Evolutionary conservation across 805 yeast species (phyloP), one percentile per base, ranked within the genome.

Genomic region (Spathaspora arborariae): DNA sequence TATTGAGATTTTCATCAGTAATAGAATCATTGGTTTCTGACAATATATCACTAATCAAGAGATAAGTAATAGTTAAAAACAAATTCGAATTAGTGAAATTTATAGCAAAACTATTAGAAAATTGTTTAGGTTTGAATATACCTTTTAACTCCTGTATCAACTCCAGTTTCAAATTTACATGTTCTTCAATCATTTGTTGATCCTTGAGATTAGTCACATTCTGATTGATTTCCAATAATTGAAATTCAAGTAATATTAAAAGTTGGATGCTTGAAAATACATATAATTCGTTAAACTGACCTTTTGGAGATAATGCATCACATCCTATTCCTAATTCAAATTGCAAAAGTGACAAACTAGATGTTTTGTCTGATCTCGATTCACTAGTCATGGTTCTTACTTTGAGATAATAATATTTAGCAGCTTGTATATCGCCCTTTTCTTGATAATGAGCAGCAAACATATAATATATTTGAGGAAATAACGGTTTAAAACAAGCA

Each of bases 401-500:
- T 45, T 67, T 65, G 30, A 58, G 45, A 49, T 67, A 74, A 48
- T 73, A 72, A 46, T 64, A 66, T 45, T 70, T 66, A 1, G 81
- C 71, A 1, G 63, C 57, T 16, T 58, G 56, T 4, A 68, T 45
- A 18, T 72, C 64, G 3, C 74, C 73, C 9, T 56, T 52, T 13
- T 57, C 48, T 42, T 77, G 81, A 49, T 64, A 60, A 44, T 65
- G 63, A 3, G 68, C 40, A 1, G 71, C 82, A 41, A 68, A 64
- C 16, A 76, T 48, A 48, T 71, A 75, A 22, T 63, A 64, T 3
- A 74, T 55, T 33, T 60, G 56, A 2, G 78, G 72, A 3, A 72
- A 48, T 18, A 76, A 47, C 20, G 59, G 56, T 41, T 64, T 67
- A 48, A 66, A 71, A 20, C 65, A 55, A n/a, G 59, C 49, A 44